phyloP scores from a whole-genome alignment of 2,329 filamentous ascomycete genomes.

The Cercospora nicotianae region DNA sequence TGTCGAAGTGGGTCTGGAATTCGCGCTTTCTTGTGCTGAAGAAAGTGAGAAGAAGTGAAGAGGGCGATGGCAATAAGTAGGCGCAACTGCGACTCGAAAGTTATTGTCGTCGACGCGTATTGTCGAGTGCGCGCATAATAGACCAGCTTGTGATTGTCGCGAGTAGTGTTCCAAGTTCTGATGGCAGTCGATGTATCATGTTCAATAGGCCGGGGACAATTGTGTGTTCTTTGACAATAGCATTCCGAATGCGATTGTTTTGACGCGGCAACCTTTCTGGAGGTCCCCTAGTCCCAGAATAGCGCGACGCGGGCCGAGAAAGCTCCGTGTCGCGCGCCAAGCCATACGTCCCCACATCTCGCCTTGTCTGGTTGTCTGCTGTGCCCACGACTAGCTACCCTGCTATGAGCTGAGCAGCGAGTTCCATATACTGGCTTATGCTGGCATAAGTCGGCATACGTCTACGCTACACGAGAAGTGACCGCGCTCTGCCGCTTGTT shows the following conservation, averaged over 20 bases:
- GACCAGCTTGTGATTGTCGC: neutral
- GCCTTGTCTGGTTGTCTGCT: neutral
- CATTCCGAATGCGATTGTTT: constrained; percentile 9
- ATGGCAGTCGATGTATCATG: neutral
- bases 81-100: neutral
- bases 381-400: neutral
- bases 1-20: neutral
- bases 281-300: neutral
- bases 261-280: neutral
- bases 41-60: neutral
- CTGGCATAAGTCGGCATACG: neutral
- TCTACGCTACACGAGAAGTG: neutral
- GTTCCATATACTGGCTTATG: neutral
- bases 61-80: neutral
- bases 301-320: neutral
- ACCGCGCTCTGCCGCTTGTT: neutral
- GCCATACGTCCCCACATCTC: neutral
- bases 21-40: neutral
- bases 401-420: neutral
- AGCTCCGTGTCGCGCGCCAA: neutral
- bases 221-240: constrained; percentile 3
- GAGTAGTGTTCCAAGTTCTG: neutral
- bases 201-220: neutral
- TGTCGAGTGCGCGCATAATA: constrained; percentile 2
- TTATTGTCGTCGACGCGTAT: constrained; percentile 1